Evolutionary conservation across 2,329 filamentous ascomycete species (phyloP), one percentile per base, ranked within the genome.

Genomic region (Trichoderma gracile): DNA sequence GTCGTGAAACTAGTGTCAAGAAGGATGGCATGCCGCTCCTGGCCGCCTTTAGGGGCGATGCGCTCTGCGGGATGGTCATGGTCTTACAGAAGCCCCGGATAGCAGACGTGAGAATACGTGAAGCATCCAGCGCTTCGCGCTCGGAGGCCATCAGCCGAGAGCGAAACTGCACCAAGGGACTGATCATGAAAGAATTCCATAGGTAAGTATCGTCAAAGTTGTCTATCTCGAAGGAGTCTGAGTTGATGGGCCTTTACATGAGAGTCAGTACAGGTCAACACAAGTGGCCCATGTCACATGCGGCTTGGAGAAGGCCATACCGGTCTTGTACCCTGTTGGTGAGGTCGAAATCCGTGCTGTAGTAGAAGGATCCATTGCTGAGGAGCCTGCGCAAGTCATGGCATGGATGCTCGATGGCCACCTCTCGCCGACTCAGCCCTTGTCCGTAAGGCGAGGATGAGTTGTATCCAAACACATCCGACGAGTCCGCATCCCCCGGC

Each of bases 131-230:
- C 5, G 87, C 88, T 66, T 86, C 84, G 69, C 89, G 89, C 70
- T 97, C 92, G 61, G 86, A 84, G 6, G 86, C 84, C 66, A 92
- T 85, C 53, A 99, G 82, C 19, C 91, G 86, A 33, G 90, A 93
- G 49, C 95, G 88, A 75, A 99, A 98, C 74, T 93, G 86, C 33
- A 97, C 89, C 61, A 99, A 82, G 5, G 95, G 93, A 68, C 90
- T 89, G 71, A 99, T 97, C 93, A 99, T 97, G 78, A 96, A 97
- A 3, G 92, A 96, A 74, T 99, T 99, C 95, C 95, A 99, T 19
- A 99, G 79, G 74, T 97, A 97, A 1, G 91, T 90, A 72, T 93
- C 90, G 75, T 99, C 93, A 67, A 98, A 88, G 72, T 92, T 95
- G 74, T 97, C 93, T 66, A 97, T 92, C 67, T 96, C 91, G 68